These are phyloP conservation scores for Zygosaccharomyces gambellarensis DNA, from an alignment of 805 yeast species.

Conservation along the genomic window DNA sequence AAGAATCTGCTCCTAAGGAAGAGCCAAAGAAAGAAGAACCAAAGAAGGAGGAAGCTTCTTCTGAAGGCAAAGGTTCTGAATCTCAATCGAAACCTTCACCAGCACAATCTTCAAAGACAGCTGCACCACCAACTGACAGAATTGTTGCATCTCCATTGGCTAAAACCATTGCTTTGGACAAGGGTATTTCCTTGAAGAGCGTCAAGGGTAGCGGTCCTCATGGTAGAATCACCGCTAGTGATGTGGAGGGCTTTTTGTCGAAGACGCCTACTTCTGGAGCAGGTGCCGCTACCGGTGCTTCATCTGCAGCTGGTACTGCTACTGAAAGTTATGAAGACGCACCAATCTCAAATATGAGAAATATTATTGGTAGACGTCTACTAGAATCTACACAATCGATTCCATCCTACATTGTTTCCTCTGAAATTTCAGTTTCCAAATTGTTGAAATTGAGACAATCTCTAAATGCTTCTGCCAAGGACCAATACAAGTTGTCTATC, in stretches of 20 bases:
- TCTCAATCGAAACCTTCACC: conserved; percentile 22
- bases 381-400: conserved; percentile 77
- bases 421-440: conserved; percentile 81
- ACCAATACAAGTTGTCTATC: conserved; percentile 84
- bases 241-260: conserved; percentile 67
- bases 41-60: conserved; percentile 14
- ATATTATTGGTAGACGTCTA: conserved; percentile 85
- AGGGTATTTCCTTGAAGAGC: conserved; percentile 80
- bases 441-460: conserved; percentile 87
- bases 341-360: conserved; percentile 89
- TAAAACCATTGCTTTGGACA: conserved; percentile 85
- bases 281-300: conserved; percentile 39
- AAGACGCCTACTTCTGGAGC: conserved; percentile 33
- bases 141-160: conserved; percentile 94
- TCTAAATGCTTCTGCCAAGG: conserved; percentile 78
- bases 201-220: conserved; percentile 90
- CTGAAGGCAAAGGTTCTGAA: neutral
- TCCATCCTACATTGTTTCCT: conserved; percentile 90
- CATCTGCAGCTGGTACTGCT: conserved; percentile 47
- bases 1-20: conserved; percentile 49
- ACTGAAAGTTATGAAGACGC: conserved; percentile 67
- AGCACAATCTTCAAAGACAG: conserved; percentile 32
- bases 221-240: conserved; percentile 90
- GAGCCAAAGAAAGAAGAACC: conserved; percentile 34
- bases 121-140: conserved; percentile 52